Evolutionary conservation across 768 basidiomycete species (phyloP).

Genomic region (Rossbeevera mucosa): DNA sequence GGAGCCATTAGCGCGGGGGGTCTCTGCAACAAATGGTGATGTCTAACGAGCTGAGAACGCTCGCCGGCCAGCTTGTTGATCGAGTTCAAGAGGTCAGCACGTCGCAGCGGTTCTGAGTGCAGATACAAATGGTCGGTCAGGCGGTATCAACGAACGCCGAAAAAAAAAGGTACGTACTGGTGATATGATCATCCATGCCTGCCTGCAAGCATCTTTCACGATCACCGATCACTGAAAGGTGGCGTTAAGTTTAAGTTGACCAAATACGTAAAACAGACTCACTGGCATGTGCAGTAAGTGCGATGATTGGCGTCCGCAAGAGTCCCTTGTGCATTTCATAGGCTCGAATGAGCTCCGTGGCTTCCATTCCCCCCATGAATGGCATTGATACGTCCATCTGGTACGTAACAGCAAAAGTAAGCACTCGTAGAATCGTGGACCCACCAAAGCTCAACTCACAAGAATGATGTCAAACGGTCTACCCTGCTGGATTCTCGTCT

Average conservation of each 20-base stretch:
- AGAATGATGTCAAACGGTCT: constrained; percentile 90
- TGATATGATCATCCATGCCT: constrained; percentile 83
- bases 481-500: constrained; percentile 61
- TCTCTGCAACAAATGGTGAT: constrained; percentile 29
- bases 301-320: constrained; percentile 84
- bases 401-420: constrained; percentile 4
- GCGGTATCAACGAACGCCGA: background rate
- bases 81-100: constrained; percentile 74
- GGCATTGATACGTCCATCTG: constrained; percentile 99
- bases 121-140: background rate
- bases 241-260: constrained; percentile 6
- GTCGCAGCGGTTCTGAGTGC: constrained; percentile 64
- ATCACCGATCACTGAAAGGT: constrained; percentile 76
- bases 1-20: constrained; percentile 30
- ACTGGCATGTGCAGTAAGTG: constrained; percentile 96
- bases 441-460: constrained; percentile 43
- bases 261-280: constrained; percentile 32
- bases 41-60: constrained; percentile 36
- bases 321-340: constrained; percentile 74
- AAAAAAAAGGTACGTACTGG: constrained; percentile 47
- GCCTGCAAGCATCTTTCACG: constrained; percentile 70
- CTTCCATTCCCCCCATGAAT: constrained; percentile 98
- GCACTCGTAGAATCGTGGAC: background rate
- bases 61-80: constrained; percentile 78
- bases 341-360: constrained; percentile 85